Percentiles rank a stretch among this genome's conserved stretches.
phyloP scores from a whole-genome alignment of 768 basidiomycete genomes.

The Pleurotus ostreatus region DNA sequence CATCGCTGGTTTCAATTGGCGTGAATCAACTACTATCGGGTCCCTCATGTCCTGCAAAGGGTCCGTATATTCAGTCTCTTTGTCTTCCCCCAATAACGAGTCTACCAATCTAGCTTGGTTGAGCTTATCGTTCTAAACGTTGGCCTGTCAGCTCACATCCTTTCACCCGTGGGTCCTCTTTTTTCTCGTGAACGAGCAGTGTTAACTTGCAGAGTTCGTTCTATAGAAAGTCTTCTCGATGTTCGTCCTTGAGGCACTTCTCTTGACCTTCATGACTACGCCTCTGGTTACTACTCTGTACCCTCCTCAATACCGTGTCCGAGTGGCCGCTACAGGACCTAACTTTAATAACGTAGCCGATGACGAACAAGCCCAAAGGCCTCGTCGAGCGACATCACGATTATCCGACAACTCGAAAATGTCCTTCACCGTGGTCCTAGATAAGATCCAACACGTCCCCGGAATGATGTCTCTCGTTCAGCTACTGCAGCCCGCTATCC shows the following conservation, averaged over 20 bases:
- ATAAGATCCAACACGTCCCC: slow-evolving; percentile 85
- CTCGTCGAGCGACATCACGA: slow-evolving; percentile 7
- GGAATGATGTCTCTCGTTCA: slow-evolving; percentile 88
- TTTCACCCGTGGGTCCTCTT: slow-evolving; percentile 42
- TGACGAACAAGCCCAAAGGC: slow-evolving; percentile 24
- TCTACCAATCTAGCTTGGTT: slow-evolving; percentile 51
- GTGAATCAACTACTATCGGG: slow-evolving; percentile 83
- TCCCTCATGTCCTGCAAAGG: slow-evolving; percentile 96
- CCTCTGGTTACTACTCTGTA: slow-evolving; percentile 67
- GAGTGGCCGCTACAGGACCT: slow-evolving; percentile 40
- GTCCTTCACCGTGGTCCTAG: slow-evolving; percentile 81
- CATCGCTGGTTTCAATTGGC: slow-evolving; percentile 68
- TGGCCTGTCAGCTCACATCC: slow-evolving; percentile 76
- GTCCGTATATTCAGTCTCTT: slow-evolving; percentile 28
- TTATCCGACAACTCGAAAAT: slow-evolving; percentile 34
- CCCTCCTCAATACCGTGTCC: slow-evolving; percentile 56
- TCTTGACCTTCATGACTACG: slow-evolving; percentile 84
- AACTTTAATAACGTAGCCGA: slow-evolving; percentile 44
- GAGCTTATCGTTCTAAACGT: slow-evolving; percentile 97
- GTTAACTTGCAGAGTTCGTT: neutral
- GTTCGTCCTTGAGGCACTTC: slow-evolving; percentile 85
- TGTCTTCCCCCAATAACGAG: neutral
- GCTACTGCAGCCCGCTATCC: slow-evolving; percentile 52
- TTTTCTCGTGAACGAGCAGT: neutral
- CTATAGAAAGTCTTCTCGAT: slow-evolving; percentile 78